Percentiles rank a stretch among this genome's conserved stretches.
Conservation (phyloP, 306 rosid genomes). For the Dryas octopetala region DNA sequence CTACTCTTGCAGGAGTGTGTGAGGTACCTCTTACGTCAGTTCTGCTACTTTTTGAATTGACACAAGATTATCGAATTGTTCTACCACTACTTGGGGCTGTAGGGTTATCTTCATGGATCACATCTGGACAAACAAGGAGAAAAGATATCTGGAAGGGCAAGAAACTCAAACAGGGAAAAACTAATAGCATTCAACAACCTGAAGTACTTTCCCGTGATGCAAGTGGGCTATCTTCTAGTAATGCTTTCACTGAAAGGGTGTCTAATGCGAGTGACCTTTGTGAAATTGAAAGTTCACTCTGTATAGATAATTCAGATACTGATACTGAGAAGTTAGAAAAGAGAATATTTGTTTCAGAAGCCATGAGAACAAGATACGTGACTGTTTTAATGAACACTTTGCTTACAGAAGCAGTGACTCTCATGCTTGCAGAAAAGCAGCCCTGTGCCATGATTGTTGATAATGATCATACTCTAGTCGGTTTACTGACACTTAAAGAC, state of each 20-base stretch:
- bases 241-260: slow-evolving; percentile 32
- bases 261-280: slow-evolving; percentile 46
- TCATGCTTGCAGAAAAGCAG: slow-evolving; percentile 85
- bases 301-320: slow-evolving; percentile 47
- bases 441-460: slow-evolving; percentile 85
- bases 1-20: slow-evolving; percentile 96
- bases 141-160: slow-evolving; percentile 30
- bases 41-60: slow-evolving; percentile 85
- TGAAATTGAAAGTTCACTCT: slow-evolving; percentile 77
- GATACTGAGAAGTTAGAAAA: slow-evolving; percentile 40
- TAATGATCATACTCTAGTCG: slow-evolving; percentile 56
- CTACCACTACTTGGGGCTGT: slow-evolving; percentile 95
- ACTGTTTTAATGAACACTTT: slow-evolving; percentile 57
- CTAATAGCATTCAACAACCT: slow-evolving; percentile 33
- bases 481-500: slow-evolving; percentile 71
- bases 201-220: slow-evolving; percentile 35
- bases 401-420: slow-evolving; percentile 68
- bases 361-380: slow-evolving; percentile 85
- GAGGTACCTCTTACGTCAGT: slow-evolving; percentile 97
- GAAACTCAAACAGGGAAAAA: slow-evolving; percentile 32
- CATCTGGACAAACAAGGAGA: slow-evolving; percentile 74
- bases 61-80: slow-evolving; percentile 91
- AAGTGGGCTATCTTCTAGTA: slow-evolving; percentile 39
- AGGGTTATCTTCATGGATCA: slow-evolving; percentile 88
- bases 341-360: slow-evolving; percentile 70